Conservation (phyloP, 2,329 filamentous ascomycete genomes). For the Fusarium hostae region DNA sequence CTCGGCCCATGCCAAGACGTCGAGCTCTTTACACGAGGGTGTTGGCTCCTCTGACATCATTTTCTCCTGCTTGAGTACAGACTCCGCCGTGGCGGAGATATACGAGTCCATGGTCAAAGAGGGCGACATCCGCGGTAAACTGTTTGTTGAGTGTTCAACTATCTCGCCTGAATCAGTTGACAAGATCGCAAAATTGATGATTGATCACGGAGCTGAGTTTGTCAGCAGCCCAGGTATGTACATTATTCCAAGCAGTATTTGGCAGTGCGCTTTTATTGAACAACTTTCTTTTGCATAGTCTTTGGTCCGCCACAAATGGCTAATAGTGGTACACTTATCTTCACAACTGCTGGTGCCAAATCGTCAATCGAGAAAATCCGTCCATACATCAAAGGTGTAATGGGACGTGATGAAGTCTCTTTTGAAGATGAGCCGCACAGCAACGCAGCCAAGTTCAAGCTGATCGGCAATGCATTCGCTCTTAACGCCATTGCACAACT, state of each 20-base stretch:
- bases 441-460: accelerated
- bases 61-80: background rate
- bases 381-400: accelerated
- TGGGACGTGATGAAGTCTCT: background rate
- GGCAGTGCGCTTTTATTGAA: too few relatives aligned
- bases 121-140: accelerated
- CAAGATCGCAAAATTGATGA: background rate
- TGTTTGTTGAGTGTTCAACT: background rate
- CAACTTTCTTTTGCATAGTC: background rate
- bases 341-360: background rate
- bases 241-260: too few relatives aligned
- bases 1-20: background rate
- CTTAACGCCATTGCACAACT: background rate
- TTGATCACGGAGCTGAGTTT: background rate
- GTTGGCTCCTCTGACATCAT: accelerated
- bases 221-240: background rate
- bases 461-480: background rate
- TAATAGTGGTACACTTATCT: background rate
- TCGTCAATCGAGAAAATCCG: background rate
- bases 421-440: background rate
- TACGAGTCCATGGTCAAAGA: accelerated
- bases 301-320: background rate
- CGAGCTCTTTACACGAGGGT: background rate
- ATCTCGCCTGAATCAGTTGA: background rate
- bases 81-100: accelerated